These are phyloP conservation scores for Pestalotiopsis sp. DNA, from an alignment of 2,329 filamentous ascomycete genomes.

Conservation along the genomic window DNA sequence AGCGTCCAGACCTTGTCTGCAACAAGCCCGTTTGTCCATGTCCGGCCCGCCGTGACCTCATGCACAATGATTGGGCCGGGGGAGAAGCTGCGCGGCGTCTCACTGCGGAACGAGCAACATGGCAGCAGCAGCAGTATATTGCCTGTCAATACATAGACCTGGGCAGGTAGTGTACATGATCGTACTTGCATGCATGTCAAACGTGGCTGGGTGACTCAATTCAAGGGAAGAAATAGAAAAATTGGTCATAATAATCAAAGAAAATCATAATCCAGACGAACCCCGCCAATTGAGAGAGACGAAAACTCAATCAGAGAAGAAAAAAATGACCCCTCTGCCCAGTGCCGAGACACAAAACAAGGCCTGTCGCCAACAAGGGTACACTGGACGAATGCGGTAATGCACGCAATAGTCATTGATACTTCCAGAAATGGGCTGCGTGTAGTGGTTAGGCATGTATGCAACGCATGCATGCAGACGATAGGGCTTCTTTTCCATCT, in stretches of 20 bases:
- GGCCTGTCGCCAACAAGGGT: background rate
- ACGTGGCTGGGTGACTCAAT: no score
- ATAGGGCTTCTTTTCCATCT: background rate
- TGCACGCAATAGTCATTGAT: background rate
- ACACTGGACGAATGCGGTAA: background rate
- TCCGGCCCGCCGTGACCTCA: conserved; percentile 2
- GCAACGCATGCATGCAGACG: background rate
- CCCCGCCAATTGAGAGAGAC: background rate
- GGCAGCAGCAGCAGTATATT: background rate
- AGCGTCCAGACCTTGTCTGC: background rate
- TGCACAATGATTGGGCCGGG: conserved; percentile 2
- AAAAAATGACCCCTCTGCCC: background rate
- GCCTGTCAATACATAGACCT: no score
- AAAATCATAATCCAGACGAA: background rate
- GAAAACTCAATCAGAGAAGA: background rate
- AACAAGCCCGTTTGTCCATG: background rate
- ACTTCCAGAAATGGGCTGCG: background rate
- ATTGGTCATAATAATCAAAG: no score
- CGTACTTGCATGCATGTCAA: no score
- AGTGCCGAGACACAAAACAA: background rate
- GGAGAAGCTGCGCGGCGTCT: background rate
- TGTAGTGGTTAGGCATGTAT: background rate
- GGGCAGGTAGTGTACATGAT: no score
- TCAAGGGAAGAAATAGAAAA: no score
- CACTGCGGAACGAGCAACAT: background rate